Conservation (phyloP, 164 flowering plant genomes). For the Malania oleifera region DNA sequence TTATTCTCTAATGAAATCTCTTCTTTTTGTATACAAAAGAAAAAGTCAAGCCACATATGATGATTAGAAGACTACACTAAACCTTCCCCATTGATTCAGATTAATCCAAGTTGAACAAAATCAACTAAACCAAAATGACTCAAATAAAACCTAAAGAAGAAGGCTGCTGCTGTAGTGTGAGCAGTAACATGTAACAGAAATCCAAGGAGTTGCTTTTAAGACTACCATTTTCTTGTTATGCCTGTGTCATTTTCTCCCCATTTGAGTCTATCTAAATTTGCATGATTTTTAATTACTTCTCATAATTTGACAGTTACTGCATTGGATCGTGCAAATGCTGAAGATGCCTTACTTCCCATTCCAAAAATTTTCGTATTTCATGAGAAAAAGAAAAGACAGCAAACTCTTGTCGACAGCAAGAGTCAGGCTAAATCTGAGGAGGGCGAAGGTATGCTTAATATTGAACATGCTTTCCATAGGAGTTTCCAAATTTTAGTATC, state of each 20-base stretch:
- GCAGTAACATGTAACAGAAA: no score
- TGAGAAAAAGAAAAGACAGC: conserved; percentile 27
- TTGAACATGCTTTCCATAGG: not conserved
- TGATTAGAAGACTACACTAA: no score
- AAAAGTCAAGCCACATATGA: no score
- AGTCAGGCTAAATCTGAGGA: conserved; percentile 17
- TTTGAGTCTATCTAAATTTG: not conserved
- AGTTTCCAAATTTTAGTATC: no score
- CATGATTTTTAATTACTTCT: conserved; percentile 14
- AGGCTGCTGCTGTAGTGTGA: no score
- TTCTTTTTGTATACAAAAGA: no score
- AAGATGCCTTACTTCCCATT: conserved; percentile 74
- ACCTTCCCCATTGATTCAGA: no score
- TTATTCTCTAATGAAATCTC: no score
- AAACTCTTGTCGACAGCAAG: conserved; percentile 5
- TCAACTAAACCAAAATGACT: no score
- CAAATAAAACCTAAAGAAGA: no score
- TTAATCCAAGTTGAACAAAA: no score
- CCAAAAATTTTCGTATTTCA: conserved; percentile 46
- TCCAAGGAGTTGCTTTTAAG: no score
- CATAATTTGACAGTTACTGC: conserved; percentile 59
- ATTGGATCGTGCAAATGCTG: conserved; percentile 83
- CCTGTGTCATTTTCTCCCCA: not conserved
- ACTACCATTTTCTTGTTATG: not conserved
- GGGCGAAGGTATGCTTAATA: conserved; percentile 23